Percentiles rank a stretch among this genome's conserved stretches.
These are phyloP conservation scores for Microbotryum intermedium DNA, from an alignment of 1,284 basidiomycete genomes.

Conservation along the genomic window DNA sequence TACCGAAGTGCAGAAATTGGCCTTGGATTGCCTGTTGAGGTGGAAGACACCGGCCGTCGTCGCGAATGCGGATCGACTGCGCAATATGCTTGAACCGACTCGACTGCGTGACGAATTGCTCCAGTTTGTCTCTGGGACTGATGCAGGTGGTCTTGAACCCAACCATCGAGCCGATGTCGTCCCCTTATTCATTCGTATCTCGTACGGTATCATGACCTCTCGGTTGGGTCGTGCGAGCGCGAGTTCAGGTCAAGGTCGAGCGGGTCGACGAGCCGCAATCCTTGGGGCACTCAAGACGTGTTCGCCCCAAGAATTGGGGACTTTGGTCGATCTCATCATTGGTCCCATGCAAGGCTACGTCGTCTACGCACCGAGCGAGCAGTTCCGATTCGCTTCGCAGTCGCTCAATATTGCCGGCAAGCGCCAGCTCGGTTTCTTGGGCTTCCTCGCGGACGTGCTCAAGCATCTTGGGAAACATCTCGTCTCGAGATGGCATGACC, in stretches of 20 bases:
- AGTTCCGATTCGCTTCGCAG: conserved; percentile 26
- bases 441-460: conserved; percentile 72
- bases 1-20: conserved; percentile 61
- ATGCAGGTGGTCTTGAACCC: conserved; percentile 50
- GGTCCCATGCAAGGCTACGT: conserved; percentile 51
- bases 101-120: conserved; percentile 82
- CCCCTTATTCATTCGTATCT: conserved; percentile 63
- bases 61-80: conserved; percentile 60
- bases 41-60: conserved; percentile 67
- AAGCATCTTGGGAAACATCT: conserved; percentile 68
- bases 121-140: conserved; percentile 53
- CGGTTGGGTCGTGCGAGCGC: conserved; percentile 54
- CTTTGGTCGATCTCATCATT: conserved; percentile 87
- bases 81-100: conserved; percentile 69
- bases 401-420: conserved; percentile 46
- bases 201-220: conserved; percentile 86
- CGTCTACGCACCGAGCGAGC: conserved; percentile 9
- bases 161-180: conserved; percentile 61
- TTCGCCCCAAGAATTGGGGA: conserved; percentile 60
- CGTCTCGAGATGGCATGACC: conserved; percentile 51
- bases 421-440: conserved; percentile 74
- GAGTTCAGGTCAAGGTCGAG: conserved; percentile 49
- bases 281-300: conserved; percentile 64
- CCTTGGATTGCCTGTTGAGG: conserved; percentile 71
- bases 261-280: conserved; percentile 67